Evolutionary conservation across 2,329 filamentous ascomycete genomes (phyloP), one percentile per base, ranked within the genome.

Genomic region (Nectriaceae sp.): DNA sequence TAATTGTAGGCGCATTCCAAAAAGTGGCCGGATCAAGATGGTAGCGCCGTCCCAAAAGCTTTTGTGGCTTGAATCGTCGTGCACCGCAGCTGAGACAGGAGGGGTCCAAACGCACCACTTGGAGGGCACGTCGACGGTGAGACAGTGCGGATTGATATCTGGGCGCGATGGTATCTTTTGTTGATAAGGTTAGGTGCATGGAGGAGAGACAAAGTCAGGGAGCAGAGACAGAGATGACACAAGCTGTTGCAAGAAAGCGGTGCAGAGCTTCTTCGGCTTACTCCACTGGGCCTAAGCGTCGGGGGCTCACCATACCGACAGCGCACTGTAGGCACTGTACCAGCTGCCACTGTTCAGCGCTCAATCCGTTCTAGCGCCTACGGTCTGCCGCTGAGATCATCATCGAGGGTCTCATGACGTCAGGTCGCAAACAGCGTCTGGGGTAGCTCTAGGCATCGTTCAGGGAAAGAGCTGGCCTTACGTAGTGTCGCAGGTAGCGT

Each of bases 371-470:
- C 16, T 36, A 16, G 33, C n/a, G 8, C 8, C 8, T 36, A 36
- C 57, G 44, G 48, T 37, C 44, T 50, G 39, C 43, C 33, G 50
- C 40, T 56, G 46, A 56, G 57, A 60, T 61, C 60, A 62, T 62
- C 56, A 49, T 44, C 49, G 45, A 45, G 41, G 46, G 29, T 18
- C 11, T 24, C 31, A 53, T 62, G 60, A 62, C 58, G 60, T 62
- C 60, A 62, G 47, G 40, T 21, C 18, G 8, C 52, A 35, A 49
- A 22, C 53, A 50, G 49, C 47, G 51, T 58, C 57, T 57, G 60
- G 57, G 57, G 57, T 56, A 59, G 54, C 42, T 37, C 24, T 29
- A 21, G 19, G 24, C 26, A 15, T 36, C n/a, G 33, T 19, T 6
- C 33, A 36, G 16, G 33, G 33, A 5, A 16, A 16, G 33, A 36